phyloP scores from a whole-genome alignment of 1,284 basidiomycete genomes.

The Rhodotorula sp. region DNA sequence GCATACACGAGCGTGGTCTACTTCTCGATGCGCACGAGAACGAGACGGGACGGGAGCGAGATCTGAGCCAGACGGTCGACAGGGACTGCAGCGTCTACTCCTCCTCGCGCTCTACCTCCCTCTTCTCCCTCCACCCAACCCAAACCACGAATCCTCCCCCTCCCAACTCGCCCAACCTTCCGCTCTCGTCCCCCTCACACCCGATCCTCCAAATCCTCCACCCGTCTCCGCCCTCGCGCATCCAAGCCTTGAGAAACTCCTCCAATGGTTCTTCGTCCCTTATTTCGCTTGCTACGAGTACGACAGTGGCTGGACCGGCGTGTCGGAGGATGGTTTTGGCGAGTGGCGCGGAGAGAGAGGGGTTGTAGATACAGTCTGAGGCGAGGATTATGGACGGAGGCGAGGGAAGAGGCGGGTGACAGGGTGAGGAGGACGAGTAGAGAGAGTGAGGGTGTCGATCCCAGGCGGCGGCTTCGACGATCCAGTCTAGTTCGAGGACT shows the following conservation, averaged over 20 bases:
- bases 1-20: no score
- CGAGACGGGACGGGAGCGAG: no score
- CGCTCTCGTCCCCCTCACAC: slow-evolving; percentile 6
- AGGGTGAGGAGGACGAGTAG: background rate
- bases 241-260: slow-evolving; percentile 22
- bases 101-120: background rate
- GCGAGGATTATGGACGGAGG: slow-evolving; percentile 28
- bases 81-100: no score
- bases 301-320: slow-evolving; percentile 9
- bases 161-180: background rate
- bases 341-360: slow-evolving; percentile 27
- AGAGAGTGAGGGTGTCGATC: background rate
- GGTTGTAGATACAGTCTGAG: slow-evolving; percentile 42
- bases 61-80: no score
- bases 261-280: slow-evolving; percentile 36
- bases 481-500: slow-evolving; percentile 8
- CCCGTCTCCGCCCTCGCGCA: background rate
- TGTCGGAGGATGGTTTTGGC: slow-evolving; percentile 24
- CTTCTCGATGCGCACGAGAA: no score
- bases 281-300: slow-evolving; percentile 33
- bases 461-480: background rate
- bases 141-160: slow-evolving; percentile 16
- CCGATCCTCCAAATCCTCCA: slow-evolving; percentile 25
- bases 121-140: slow-evolving; percentile 17
- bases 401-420: background rate